Evolutionary conservation across 176 grass and related monocot species (phyloP), one percentile per base, ranked within the genome.

Genomic region (Themeda triandra): DNA sequence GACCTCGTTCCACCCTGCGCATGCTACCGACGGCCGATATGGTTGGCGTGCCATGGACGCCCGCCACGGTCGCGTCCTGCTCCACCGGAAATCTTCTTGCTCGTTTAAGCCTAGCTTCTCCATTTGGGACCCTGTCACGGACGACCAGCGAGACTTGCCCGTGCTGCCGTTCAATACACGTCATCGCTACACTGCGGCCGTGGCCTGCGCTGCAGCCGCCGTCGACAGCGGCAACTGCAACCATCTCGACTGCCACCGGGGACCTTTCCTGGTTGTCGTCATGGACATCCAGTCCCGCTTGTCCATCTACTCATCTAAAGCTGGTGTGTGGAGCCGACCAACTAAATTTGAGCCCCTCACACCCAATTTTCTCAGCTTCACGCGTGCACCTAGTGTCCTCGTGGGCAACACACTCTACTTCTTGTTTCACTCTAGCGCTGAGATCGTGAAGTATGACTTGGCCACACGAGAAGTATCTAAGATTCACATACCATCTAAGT

Each of bases 51-150:
- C 51, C 51, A 8, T 54, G 0, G 51, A 54, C 51, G 51, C 51
- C 51, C 51, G 18, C 18, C 51, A 54, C 51, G 51, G 51, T 1
- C 51, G 51, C 18, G 51, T 54, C 51, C 6, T 54, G 51, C 51
- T 54, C 18, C 18, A 1, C 18, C 19, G 6, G 17, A 6, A 1
- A 4, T 1, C 3, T 49, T 0, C 46, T 49, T 49, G 13, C 1
- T 11, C 44, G 5, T 1, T 0, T 1, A 5, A 4, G 5, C 48
- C 0, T 19, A 1, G 2, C 1, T 7, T 51, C 17, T 54, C 51
- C 51, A 6, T 54, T 6, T 54, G 51, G 51, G 19, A 54, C 51
- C 51, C 51, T 0, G 6, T 54, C 51, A 54, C 51, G 51, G 49
- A 7, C 49, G 49, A 53, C 17, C 49, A 7, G 49, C 17, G 49